Conservation (phyloP, 164 flowering plant species). For the Amborella trichopoda region DNA sequence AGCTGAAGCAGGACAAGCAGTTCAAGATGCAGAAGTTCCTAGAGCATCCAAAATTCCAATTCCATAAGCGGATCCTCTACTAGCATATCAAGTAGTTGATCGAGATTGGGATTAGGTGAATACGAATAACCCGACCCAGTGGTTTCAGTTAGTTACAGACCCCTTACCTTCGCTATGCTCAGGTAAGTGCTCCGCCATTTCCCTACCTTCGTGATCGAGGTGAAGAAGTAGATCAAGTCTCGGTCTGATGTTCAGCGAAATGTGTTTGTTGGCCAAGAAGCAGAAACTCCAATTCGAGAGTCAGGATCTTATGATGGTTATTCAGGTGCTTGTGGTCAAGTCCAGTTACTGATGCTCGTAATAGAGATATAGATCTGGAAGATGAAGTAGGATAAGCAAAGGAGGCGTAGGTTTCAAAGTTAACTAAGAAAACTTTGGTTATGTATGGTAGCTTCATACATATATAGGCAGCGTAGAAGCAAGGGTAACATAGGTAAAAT, state of each 20-base stretch:
- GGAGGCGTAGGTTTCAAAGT: constrained; percentile 1
- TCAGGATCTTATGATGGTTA: neutral
- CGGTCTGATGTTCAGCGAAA: neutral
- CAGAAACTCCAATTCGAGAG: neutral
- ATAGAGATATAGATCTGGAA: neutral
- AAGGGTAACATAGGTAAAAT: neutral
- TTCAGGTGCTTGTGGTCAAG: neutral
- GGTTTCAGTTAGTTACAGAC: too few species aligned
- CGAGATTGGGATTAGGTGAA: too few species aligned
- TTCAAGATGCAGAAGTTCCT: too few species aligned
- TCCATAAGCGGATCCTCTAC: too few species aligned
- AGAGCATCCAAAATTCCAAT: too few species aligned
- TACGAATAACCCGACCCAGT: too few species aligned
- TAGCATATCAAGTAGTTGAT: too few species aligned
- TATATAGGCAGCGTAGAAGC: neutral
- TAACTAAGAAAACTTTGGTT: neutral
- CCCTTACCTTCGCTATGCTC: too few species aligned
- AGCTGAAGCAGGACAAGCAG: too few species aligned
- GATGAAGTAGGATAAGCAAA: neutral
- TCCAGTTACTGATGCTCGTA: neutral
- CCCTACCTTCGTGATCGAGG: neutral
- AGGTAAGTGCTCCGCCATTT: too few species aligned
- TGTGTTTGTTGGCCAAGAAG: neutral
- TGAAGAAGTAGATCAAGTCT: neutral
- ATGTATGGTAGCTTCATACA: constrained; percentile 1